A percentile compares a stretch with the other conserved stretches of the same genome.
phyloP scores from a whole-genome alignment of 345 rosid genomes.

The Arabis hirsuta region DNA sequence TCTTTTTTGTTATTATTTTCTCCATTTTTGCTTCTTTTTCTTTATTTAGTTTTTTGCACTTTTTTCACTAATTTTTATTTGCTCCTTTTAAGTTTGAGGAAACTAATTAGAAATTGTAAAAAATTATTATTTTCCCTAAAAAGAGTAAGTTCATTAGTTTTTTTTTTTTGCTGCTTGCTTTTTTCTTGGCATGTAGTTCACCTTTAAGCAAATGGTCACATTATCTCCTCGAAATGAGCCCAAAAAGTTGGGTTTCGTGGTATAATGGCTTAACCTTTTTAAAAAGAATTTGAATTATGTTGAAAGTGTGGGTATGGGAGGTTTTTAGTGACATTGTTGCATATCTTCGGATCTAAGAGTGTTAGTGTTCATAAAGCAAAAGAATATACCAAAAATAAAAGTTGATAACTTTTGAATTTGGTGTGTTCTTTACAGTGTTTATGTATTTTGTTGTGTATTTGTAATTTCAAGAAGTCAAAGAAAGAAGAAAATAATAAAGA shows the following conservation, averaged over 20 bases:
- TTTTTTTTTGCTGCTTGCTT: background rate
- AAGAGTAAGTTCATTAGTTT: background rate
- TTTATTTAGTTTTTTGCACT: background rate
- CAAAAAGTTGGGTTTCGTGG: background rate
- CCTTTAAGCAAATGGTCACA: background rate
- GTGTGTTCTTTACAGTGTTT: background rate
- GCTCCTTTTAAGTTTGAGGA: conserved; percentile 21
- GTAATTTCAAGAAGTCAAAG: conserved; percentile 37
- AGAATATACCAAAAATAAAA: conserved; percentile 21
- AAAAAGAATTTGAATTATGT: background rate
- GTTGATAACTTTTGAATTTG: conserved; percentile 4
- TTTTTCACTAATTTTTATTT: conserved; percentile 14
- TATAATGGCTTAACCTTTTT: background rate
- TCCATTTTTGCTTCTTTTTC: background rate
- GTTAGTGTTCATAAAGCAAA: conserved; percentile 9
- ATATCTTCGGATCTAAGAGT: conserved; percentile 24
- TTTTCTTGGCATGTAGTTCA: background rate
- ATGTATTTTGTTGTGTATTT: conserved; percentile 13
- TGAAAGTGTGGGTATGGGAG: conserved; percentile 2
- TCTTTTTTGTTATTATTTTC: background rate
- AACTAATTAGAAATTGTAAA: conserved; percentile 35
- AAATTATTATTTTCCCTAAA: conserved; percentile 11
- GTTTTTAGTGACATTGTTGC: background rate
- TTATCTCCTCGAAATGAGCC: conserved; percentile 9
- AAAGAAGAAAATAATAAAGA: conserved; percentile 15